These are phyloP conservation scores for Phytophthora chlamydospora DNA, from an alignment of 352 stramenopile species.

Conservation along the genomic window DNA sequence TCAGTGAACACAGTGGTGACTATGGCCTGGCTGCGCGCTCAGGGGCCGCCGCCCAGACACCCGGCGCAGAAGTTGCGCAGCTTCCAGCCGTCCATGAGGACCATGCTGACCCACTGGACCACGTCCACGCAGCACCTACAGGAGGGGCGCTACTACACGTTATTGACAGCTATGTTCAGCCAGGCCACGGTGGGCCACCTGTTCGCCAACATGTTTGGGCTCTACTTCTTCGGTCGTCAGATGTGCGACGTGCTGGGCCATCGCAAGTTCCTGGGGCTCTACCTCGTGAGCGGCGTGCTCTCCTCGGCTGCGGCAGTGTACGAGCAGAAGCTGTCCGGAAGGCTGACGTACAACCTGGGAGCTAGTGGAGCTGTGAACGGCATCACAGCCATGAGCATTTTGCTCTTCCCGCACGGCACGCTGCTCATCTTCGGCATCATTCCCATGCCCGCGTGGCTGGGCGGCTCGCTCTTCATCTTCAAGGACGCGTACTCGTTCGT, in stretches of 20 bases:
- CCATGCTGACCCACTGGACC: slow-evolving; percentile 81
- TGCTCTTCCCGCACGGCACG: slow-evolving; percentile 74
- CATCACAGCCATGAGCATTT: slow-evolving; percentile 74
- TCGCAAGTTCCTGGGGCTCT: slow-evolving; percentile 74
- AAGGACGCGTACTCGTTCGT: slow-evolving; percentile 73
- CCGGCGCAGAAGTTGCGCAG: slow-evolving; percentile 26
- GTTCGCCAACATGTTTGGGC: slow-evolving; percentile 72
- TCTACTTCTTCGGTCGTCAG: slow-evolving; percentile 80
- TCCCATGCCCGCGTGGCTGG: slow-evolving; percentile 77
- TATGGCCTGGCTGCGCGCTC: slow-evolving; percentile 63
- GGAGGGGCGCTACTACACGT: slow-evolving; percentile 72
- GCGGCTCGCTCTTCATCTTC: slow-evolving; percentile 73
- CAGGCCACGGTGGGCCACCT: slow-evolving; percentile 64
- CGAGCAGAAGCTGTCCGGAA: slow-evolving; percentile 57
- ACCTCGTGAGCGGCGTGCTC: slow-evolving; percentile 72
- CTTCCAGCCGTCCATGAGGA: slow-evolving; percentile 37
- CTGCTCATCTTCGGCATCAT: slow-evolving; percentile 80
- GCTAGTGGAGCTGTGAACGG: slow-evolving; percentile 82
- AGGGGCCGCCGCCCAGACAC: slow-evolving; percentile 47
- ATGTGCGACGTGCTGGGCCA: slow-evolving; percentile 72
- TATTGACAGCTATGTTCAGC: slow-evolving; percentile 78
- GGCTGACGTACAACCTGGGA: slow-evolving; percentile 62
- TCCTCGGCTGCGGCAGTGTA: slow-evolving; percentile 66
- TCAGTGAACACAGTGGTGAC: slow-evolving; percentile 61
- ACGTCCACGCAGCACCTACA: slow-evolving; percentile 71